Conservation (phyloP, 1,139 yeast genomes). For the Oligophagozyma castellii region DNA sequence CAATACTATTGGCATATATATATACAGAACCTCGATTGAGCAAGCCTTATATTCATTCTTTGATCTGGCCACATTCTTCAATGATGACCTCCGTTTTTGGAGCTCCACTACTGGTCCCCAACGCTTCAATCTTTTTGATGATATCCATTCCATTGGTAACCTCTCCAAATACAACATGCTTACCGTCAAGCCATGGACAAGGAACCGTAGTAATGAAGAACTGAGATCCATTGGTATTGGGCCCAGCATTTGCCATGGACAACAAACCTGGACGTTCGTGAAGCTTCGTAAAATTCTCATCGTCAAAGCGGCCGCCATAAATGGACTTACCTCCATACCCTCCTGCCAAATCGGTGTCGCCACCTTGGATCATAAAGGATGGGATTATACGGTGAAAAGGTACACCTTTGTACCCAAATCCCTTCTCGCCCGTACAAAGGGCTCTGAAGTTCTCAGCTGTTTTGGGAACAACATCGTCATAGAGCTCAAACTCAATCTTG, state of each 20-base stretch:
- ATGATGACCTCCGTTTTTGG: conserved; percentile 59
- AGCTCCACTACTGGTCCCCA: conserved; percentile 63
- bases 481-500: conserved; percentile 63
- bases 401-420: conserved; percentile 66
- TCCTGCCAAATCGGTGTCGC: conserved; percentile 85
- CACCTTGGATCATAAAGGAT: conserved; percentile 93
- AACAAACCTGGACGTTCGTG: conserved; percentile 78
- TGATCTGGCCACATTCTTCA: conserved; percentile 67
- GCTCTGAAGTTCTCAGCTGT: conserved; percentile 71
- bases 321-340: conserved; percentile 96
- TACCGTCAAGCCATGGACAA: conserved; percentile 86
- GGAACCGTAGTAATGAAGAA: conserved; percentile 89
- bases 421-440: conserved; percentile 47
- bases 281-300: conserved; percentile 72
- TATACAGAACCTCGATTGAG: background rate
- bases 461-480: conserved; percentile 84
- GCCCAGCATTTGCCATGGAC: conserved; percentile 96
- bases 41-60: conserved; percentile 3
- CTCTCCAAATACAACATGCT: conserved; percentile 94
- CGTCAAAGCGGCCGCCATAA: conserved; percentile 78
- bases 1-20: too few relatives aligned
- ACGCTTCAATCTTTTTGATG: conserved; percentile 62
- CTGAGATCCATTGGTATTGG: conserved; percentile 92
- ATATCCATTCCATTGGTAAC: conserved; percentile 77
- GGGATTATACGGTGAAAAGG: conserved; percentile 92